These are phyloP conservation scores for Jackrogersella minutella DNA, from an alignment of 495 filamentous ascomycete species.

Conservation along the genomic window DNA sequence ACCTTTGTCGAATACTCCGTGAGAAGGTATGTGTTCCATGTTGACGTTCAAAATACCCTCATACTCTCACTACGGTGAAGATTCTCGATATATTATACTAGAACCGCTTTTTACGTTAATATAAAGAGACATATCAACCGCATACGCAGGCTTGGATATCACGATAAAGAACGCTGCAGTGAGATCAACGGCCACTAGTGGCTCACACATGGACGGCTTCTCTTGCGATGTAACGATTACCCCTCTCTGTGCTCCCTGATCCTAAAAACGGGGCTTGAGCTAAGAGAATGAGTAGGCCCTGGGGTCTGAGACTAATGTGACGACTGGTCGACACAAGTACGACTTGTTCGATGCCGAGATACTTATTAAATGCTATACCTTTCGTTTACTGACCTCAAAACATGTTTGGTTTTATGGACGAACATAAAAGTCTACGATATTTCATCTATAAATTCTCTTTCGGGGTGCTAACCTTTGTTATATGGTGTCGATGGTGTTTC, in stretches of 20 bases:
- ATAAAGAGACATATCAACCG: not conserved
- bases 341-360: not conserved
- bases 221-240: not conserved
- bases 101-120: not conserved
- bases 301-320: not conserved
- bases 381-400: not conserved
- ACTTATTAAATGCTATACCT: not conserved
- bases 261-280: too few species aligned
- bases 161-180: not conserved
- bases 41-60: too few species aligned
- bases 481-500: not conserved
- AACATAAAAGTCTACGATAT: not conserved
- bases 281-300: too few species aligned
- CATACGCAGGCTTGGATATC: not conserved
- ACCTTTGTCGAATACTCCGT: too few species aligned
- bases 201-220: not conserved
- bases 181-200: too few species aligned
- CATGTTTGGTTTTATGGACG: not conserved
- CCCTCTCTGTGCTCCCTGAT: not conserved
- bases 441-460: not conserved
- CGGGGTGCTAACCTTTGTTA: not conserved
- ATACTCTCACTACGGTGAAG: too few species aligned
- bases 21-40: too few species aligned
- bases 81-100: too few species aligned
- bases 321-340: not conserved